Evolutionary conservation across 2,329 filamentous ascomycete species (phyloP).

Genomic region (Clarireedia homoeocarpa): DNA sequence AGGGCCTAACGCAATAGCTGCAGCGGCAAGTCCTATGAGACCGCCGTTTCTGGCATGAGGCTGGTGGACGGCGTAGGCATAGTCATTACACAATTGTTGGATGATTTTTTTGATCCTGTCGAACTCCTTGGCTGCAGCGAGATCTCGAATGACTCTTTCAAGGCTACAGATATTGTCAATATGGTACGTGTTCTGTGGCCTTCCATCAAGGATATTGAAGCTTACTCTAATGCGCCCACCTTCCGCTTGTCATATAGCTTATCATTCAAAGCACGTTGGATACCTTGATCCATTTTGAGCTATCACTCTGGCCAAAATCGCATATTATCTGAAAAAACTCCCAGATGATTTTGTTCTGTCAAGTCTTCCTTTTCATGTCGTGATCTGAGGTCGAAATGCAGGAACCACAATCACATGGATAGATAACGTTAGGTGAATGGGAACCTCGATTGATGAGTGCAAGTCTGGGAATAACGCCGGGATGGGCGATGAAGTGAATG

Average conservation of each 20-base stretch:
- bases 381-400: neutral
- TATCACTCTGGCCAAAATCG: neutral
- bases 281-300: conserved; percentile 69
- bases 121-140: conserved; percentile 68
- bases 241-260: conserved; percentile 99
- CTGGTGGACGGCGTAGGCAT: conserved; percentile 94
- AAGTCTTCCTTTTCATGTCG: conserved; percentile 5
- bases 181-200: neutral
- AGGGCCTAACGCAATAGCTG: conserved; percentile 86
- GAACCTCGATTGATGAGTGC: neutral
- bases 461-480: neutral
- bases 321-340: neutral
- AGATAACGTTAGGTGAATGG: neutral
- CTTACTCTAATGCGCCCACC: conserved; percentile 89
- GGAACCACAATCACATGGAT: conserved; percentile 1
- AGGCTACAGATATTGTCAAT: conserved; percentile 47
- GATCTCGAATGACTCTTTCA: conserved; percentile 82
- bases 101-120: conserved; percentile 79
- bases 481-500: conserved; percentile 4
- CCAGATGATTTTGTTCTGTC: neutral
- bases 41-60: conserved; percentile 95
- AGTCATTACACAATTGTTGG: conserved; percentile 94
- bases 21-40: conserved; percentile 88
- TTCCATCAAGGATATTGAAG: neutral
- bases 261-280: conserved; percentile 88